These are phyloP conservation scores for Penicillium malachiteum DNA, from an alignment of 495 filamentous ascomycete genomes.

Conservation along the genomic window DNA sequence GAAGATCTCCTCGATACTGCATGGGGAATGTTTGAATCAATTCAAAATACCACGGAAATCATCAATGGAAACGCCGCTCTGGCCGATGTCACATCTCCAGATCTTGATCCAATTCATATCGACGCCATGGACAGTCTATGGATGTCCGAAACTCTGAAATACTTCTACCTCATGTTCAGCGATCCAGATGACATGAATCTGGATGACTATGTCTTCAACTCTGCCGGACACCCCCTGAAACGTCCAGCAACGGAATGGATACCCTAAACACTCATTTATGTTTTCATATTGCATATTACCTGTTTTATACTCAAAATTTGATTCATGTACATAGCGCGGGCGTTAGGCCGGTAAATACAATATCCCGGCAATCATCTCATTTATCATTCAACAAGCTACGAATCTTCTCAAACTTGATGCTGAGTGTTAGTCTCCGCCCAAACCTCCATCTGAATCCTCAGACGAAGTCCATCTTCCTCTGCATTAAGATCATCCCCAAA, in stretches of 20 bases:
- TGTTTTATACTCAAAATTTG: neutral
- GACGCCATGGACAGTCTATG: conserved; percentile 56
- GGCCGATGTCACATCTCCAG: conserved; percentile 35
- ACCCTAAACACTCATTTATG: neutral
- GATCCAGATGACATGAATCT: conserved; percentile 60
- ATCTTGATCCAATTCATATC: conserved; percentile 13
- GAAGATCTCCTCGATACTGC: conserved; percentile 54
- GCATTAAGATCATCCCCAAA: too few species aligned
- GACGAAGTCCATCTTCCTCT: too few species aligned
- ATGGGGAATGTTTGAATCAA: conserved; percentile 63
- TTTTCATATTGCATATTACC: neutral
- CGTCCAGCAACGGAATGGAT: neutral
- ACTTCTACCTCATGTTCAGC: conserved; percentile 65
- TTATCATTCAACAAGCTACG: neutral
- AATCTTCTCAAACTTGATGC: neutral
- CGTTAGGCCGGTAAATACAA: neutral
- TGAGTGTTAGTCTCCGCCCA: too few species aligned
- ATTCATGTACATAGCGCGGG: conserved; percentile 8
- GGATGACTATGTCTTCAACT: conserved; percentile 70
- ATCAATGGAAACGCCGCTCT: conserved; percentile 50
- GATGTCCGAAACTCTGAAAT: conserved; percentile 69
- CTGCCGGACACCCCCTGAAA: conserved; percentile 48
- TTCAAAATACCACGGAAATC: conserved; percentile 50
- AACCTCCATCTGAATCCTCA: too few species aligned
- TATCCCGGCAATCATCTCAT: neutral